Evolutionary conservation across 495 filamentous ascomycete genomes (phyloP).

Genomic region (Podospora fimiseda): DNA sequence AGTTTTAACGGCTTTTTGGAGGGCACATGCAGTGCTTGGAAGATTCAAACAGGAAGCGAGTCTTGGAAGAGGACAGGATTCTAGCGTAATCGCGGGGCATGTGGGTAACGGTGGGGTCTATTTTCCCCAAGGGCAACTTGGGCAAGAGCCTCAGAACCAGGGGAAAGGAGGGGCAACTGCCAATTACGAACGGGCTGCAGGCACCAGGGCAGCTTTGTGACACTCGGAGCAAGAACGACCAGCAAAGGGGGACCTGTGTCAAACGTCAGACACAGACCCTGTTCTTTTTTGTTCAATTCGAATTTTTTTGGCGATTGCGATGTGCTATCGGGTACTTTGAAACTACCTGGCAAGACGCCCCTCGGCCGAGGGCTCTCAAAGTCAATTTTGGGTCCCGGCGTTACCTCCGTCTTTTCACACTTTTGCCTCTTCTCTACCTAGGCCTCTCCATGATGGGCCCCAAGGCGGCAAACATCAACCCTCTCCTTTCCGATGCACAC

Average conservation of each 20-base stretch:
- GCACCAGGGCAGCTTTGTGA: conserved; percentile 30
- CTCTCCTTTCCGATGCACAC: not conserved
- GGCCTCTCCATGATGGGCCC: not conserved
- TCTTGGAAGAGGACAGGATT: conserved; percentile 5
- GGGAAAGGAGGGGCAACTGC: conserved; percentile 10
- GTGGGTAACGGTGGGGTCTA: not conserved
- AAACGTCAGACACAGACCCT: conserved; percentile 30
- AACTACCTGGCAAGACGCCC: conserved; percentile 20
- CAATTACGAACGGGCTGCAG: conserved; percentile 22
- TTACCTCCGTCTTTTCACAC: too few species aligned
- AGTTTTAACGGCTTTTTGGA: not conserved
- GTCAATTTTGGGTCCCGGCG: too few species aligned
- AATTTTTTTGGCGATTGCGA: conserved; percentile 4
- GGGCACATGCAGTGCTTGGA: too few species aligned
- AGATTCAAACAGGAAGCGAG: too few species aligned
- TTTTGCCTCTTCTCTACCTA: too few species aligned
- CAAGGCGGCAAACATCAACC: conserved; percentile 9
- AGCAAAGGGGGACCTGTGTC: conserved; percentile 14
- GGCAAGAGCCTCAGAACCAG: conserved; percentile 28
- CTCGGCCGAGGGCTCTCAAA: too few species aligned
- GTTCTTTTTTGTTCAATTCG: conserved; percentile 11
- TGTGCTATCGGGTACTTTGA: conserved; percentile 5
- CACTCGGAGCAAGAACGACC: conserved; percentile 26
- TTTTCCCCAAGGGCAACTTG: too few species aligned
- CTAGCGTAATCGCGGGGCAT: conserved; percentile 13